A percentile compares a stretch with the other conserved stretches of the same genome.
Conservation (phyloP, 2,329 filamentous ascomycete genomes). For the Arthrobotrys megalospora region DNA sequence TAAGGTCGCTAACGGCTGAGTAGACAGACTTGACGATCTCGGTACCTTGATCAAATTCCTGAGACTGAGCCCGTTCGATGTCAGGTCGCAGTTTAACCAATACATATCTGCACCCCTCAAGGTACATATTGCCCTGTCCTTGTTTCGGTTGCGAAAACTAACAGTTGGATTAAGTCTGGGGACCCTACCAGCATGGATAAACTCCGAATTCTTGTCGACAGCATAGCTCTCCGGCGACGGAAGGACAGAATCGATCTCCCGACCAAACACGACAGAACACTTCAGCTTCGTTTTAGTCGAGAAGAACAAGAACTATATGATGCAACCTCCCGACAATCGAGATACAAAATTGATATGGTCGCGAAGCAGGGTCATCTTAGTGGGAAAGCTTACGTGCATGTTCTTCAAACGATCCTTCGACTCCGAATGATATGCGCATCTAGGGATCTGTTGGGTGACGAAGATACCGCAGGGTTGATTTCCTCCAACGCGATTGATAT, state of each 20-base stretch:
- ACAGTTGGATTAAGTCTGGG: constrained; percentile 66
- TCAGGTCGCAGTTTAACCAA: constrained; percentile 68
- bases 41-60: constrained; percentile 72
- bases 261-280: constrained; percentile 78
- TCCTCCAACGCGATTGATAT: constrained; percentile 80
- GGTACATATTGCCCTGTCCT: constrained; percentile 87
- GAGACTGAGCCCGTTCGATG: constrained; percentile 68
- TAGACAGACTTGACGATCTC: constrained; percentile 80
- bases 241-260: constrained; percentile 93
- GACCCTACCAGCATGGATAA: constrained; percentile 87
- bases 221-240: constrained; percentile 89
- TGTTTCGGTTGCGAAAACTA: constrained; percentile 86
- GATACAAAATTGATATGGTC: constrained; percentile 83
- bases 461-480: constrained; percentile 72
- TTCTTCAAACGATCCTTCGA: constrained; percentile 90
- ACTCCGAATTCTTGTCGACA: constrained; percentile 89
- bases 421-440: constrained; percentile 92
- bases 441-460: constrained; percentile 87
- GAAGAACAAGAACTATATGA: constrained; percentile 85
- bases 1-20: constrained; percentile 17
- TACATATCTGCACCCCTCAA: constrained; percentile 77
- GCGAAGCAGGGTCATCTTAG: constrained; percentile 77
- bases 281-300: constrained; percentile 79
- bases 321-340: constrained; percentile 84
- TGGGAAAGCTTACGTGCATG: constrained; percentile 92